phyloP scores from a whole-genome alignment of 768 basidiomycete genomes.

The Panaeolus cyanescens region DNA sequence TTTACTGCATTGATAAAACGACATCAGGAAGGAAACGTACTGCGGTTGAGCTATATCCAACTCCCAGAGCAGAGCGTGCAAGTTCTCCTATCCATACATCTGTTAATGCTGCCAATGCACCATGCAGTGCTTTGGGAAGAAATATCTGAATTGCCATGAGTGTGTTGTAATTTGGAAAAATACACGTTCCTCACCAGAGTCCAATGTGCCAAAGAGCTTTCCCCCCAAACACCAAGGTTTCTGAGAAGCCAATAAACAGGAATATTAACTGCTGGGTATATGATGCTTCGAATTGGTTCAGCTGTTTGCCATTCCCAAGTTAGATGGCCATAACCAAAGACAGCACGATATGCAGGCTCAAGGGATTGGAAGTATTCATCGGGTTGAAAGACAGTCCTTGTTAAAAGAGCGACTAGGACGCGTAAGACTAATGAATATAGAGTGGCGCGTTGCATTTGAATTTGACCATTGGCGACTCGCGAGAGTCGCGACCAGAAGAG shows the following conservation, averaged over 20 bases:
- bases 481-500: too few species aligned
- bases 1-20: background rate
- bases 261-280: slow-evolving; percentile 82
- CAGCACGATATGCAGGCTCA: slow-evolving; percentile 85
- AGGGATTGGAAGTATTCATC: slow-evolving; percentile 97
- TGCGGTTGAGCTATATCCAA: slow-evolving; percentile 54
- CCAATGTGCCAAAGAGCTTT: slow-evolving; percentile 34
- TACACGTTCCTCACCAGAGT: slow-evolving; percentile 61
- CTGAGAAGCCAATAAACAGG: slow-evolving; percentile 77
- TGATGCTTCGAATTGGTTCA: slow-evolving; percentile 73
- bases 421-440: slow-evolving; percentile 50
- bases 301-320: slow-evolving; percentile 94
- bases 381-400: slow-evolving; percentile 91
- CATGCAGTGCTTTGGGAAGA: slow-evolving; percentile 77
- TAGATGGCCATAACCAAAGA: slow-evolving; percentile 89
- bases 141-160: slow-evolving; percentile 51
- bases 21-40: slow-evolving; percentile 57
- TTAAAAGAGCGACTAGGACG: slow-evolving; percentile 63
- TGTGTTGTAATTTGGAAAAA: background rate
- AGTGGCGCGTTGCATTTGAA: slow-evolving; percentile 14
- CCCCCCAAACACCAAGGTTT: slow-evolving; percentile 49
- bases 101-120: slow-evolving; percentile 73
- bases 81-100: slow-evolving; percentile 76
- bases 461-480: too few species aligned
- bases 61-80: slow-evolving; percentile 57